These are phyloP conservation scores for Didymellaceae sp. DNA, from an alignment of 2,329 filamentous ascomycete species.

Conservation along the genomic window DNA sequence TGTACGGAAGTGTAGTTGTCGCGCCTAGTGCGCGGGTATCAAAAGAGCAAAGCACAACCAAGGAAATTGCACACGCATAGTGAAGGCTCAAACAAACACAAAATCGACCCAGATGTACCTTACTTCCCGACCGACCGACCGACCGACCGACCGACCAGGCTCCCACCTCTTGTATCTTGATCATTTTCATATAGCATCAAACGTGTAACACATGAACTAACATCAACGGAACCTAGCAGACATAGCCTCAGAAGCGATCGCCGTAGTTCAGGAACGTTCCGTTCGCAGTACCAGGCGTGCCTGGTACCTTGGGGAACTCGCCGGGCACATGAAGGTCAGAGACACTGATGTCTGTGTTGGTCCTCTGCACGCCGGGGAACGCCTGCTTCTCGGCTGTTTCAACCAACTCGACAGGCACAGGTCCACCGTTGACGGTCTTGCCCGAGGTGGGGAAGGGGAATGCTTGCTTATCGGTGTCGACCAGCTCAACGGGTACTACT, in stretches of 20 bases:
- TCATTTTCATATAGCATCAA: conserved; percentile 1
- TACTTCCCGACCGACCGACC: too few species aligned
- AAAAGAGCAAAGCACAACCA: not conserved
- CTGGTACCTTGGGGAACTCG: conserved; percentile 59
- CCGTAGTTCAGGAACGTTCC: conserved; percentile 12
- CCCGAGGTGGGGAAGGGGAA: conserved; percentile 23
- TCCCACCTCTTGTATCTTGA: not conserved
- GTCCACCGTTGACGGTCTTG: conserved; percentile 39
- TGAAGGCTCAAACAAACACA: not conserved
- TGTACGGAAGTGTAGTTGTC: conserved; percentile 4
- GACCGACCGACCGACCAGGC: not conserved
- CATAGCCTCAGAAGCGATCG: conserved; percentile 6
- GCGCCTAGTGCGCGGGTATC: conserved; percentile 16
- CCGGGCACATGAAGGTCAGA: conserved; percentile 74
- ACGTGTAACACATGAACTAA: not conserved
- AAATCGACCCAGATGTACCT: conserved; percentile 7
- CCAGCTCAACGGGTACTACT: conserved; percentile 27
- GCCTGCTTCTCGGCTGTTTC: conserved; percentile 37
- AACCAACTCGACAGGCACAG: conserved; percentile 27
- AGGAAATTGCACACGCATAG: not conserved
- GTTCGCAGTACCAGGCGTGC: conserved; percentile 10
- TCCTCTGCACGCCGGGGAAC: conserved; percentile 56
- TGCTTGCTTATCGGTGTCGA: conserved; percentile 36
- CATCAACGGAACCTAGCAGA: not conserved
- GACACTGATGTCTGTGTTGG: conserved; percentile 59